A percentile compares a stretch with the other conserved stretches of the same genome.
Evolutionary conservation across 2,329 filamentous ascomycete species (phyloP).

Genomic region (Phialophora tarda): DNA sequence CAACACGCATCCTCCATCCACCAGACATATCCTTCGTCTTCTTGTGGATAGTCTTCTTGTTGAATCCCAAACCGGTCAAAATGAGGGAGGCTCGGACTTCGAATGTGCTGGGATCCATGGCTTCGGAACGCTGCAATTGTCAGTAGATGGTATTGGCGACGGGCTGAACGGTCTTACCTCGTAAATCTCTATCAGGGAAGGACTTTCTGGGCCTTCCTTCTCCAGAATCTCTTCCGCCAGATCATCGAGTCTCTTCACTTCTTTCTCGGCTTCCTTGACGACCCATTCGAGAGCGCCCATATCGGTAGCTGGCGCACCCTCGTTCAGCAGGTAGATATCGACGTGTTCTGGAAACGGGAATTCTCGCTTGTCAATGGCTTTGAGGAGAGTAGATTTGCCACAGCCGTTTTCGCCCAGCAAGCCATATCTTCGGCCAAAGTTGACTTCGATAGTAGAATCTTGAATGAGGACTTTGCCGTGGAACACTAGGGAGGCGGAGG

Average conservation of each 20-base stretch:
- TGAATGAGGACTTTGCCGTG: constrained; percentile 96
- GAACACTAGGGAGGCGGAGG: constrained; percentile 90
- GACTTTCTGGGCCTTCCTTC: constrained; percentile 87
- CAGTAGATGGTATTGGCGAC: constrained; percentile 34
- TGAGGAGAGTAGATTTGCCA: constrained; percentile 97
- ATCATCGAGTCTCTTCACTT: constrained; percentile 88
- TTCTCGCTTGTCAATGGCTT: constrained; percentile 90
- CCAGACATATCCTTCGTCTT: constrained; percentile 99
- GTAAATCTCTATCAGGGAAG: constrained; percentile 89
- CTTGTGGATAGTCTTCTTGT: constrained; percentile 97
- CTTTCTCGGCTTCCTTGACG: constrained; percentile 88
- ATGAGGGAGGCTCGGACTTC: constrained; percentile 94
- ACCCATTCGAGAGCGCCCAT: constrained; percentile 96
- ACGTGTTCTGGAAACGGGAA: constrained; percentile 95
- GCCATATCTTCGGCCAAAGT: constrained; percentile 90
- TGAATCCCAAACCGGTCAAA: constrained; percentile 97
- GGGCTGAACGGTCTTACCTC: constrained; percentile 68
- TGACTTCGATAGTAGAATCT: constrained; percentile 91
- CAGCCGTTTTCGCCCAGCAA: constrained; percentile 98
- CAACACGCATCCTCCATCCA: constrained; percentile 99
- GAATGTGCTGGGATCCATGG: constrained; percentile 98
- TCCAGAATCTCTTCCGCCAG: constrained; percentile 89
- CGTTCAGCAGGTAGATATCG: constrained; percentile 97
- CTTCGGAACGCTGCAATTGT: constrained; percentile 81
- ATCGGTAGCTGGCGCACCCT: constrained; percentile 88